Evolutionary conservation across 495 filamentous ascomycete genomes (phyloP).

Genomic region (Aspergillus kassunensis): DNA sequence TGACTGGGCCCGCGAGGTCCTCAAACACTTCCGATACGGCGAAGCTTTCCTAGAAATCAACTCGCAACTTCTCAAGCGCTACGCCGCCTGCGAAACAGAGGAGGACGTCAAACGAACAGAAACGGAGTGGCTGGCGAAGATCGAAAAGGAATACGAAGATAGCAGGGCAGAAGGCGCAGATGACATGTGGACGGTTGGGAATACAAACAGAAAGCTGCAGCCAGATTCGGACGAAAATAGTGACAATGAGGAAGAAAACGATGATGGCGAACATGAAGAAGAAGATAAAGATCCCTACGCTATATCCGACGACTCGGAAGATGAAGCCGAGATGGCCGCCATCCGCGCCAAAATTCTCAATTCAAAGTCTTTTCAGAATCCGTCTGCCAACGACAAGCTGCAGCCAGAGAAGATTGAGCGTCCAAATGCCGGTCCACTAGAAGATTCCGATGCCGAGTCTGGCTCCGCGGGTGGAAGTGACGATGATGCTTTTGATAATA

Average conservation of each 20-base stretch:
- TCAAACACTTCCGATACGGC: constrained; percentile 85
- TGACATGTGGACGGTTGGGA: constrained; percentile 82
- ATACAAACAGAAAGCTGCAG: constrained; percentile 66
- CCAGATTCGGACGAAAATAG: constrained; percentile 51
- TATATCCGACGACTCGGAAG: constrained; percentile 71
- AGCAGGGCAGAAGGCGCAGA: constrained; percentile 59
- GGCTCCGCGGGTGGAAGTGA: constrained; percentile 58
- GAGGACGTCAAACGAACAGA: constrained; percentile 86
- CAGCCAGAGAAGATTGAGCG: constrained; percentile 54
- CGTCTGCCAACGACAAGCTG: constrained; percentile 45
- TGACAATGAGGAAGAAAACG: constrained; percentile 49
- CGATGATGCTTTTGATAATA: constrained; percentile 78
- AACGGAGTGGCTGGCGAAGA: constrained; percentile 78
- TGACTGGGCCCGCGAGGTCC: constrained; percentile 82
- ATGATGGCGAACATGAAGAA: constrained; percentile 43
- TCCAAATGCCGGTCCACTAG: constrained; percentile 32
- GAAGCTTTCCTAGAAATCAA: constrained; percentile 87
- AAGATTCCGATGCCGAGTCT: constrained; percentile 70
- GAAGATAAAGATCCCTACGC: constrained; percentile 63
- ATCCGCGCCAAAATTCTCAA: constrained; percentile 76
- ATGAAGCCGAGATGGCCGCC: constrained; percentile 89
- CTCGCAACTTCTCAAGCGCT: constrained; percentile 71
- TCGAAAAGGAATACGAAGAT: constrained; percentile 85
- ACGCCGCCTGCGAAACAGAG: constrained; percentile 77
- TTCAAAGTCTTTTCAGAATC: constrained; percentile 81